phyloP scores from a whole-genome alignment of 2,329 filamentous ascomycete species.

The Aspergillus aculeatinus region DNA sequence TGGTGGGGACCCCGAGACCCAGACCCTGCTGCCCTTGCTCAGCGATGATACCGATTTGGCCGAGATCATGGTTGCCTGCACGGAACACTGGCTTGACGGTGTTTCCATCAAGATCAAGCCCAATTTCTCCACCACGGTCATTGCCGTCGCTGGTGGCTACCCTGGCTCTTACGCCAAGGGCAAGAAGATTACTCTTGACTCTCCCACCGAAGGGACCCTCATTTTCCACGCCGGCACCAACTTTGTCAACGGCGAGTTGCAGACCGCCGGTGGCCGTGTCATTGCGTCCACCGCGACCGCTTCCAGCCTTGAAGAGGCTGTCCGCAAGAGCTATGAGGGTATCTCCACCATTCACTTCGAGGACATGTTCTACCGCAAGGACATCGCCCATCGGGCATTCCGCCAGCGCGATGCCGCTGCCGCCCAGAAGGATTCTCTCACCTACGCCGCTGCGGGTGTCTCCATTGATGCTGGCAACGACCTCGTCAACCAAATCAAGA shows the following conservation, averaged over 20 bases:
- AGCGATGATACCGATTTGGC: constrained; percentile 78
- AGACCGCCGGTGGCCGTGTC: constrained; percentile 82
- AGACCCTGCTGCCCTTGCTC: constrained; percentile 78
- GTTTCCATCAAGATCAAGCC: constrained; percentile 66
- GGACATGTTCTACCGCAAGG: constrained; percentile 86
- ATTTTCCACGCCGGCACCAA: constrained; percentile 93
- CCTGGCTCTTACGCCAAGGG: constrained; percentile 84
- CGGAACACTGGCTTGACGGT: constrained; percentile 69
- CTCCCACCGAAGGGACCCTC: constrained; percentile 59
- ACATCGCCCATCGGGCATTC: constrained; percentile 75
- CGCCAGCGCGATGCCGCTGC: constrained; percentile 31
- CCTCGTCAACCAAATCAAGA: constrained; percentile 89
- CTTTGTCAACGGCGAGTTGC: constrained; percentile 61
- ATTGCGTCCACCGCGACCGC: constrained; percentile 87
- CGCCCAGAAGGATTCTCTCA: constrained; percentile 54
- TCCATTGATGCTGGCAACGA: constrained; percentile 93
- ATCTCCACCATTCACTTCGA: constrained; percentile 79
- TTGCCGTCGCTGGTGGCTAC: constrained; percentile 91
- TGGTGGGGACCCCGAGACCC: constrained; percentile 89
- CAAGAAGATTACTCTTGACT: constrained; percentile 58
- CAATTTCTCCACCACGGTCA: constrained; percentile 82
- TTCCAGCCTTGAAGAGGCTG: constrained; percentile 73
- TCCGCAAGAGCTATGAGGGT: constrained; percentile 82
- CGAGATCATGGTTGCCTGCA: constrained; percentile 83
- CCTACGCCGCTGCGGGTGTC: constrained; percentile 90